These are phyloP conservation scores for Cladorrhinum sp. DNA, from an alignment of 2,329 filamentous ascomycete species.

Conservation along the genomic window DNA sequence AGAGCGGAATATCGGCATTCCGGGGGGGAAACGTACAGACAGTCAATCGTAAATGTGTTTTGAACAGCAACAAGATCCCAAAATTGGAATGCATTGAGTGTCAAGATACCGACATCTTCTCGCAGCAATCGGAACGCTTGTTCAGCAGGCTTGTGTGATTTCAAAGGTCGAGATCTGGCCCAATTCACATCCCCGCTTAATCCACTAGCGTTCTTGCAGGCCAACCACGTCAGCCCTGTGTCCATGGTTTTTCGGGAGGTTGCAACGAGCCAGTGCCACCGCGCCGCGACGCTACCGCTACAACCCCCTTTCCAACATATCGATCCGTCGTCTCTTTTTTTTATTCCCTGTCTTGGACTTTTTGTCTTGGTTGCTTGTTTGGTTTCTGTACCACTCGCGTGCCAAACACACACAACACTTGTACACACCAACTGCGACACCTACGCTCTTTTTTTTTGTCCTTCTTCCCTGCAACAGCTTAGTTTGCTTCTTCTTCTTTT, in stretches of 20 bases:
- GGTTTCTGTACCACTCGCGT: neutral
- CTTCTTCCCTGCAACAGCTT: neutral
- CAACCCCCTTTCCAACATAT: neutral
- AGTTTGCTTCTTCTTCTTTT: neutral
- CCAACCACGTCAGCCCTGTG: slow-evolving; percentile 1
- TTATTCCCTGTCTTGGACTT: neutral
- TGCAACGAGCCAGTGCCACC: neutral
- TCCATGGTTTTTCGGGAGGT: neutral
- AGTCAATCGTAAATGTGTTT: neutral
- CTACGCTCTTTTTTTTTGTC: neutral
- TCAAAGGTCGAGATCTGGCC: neutral
- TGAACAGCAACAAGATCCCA: too few species aligned
- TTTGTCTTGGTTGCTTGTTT: neutral
- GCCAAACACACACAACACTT: neutral
- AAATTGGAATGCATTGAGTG: too few species aligned
- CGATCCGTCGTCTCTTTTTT: neutral
- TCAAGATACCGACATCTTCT: too few species aligned
- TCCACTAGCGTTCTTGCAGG: neutral
- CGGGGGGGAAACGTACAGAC: neutral
- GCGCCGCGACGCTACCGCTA: neutral
- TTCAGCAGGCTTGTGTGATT: neutral
- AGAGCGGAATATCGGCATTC: neutral
- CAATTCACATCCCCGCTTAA: neutral
- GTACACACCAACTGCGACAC: neutral
- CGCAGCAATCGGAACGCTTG: too few species aligned